Conservation (phyloP, 2,329 filamentous ascomycete species). For the Xylariaceae sp. region DNA sequence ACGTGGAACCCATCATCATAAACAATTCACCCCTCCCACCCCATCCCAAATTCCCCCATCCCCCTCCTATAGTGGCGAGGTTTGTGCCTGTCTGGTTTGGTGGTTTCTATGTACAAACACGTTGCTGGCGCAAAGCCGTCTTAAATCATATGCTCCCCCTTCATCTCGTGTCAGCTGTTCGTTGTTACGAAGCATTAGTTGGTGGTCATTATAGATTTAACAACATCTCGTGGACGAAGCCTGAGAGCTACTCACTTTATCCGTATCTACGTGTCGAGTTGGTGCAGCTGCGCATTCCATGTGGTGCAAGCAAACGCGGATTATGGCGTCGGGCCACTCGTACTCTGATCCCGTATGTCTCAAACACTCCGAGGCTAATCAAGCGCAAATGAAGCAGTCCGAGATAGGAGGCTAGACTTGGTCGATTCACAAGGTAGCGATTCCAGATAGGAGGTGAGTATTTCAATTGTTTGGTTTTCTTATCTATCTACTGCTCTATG, state of each 20-base stretch:
- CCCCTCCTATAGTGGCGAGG: not conserved
- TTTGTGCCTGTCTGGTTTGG: not conserved
- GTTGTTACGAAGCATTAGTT: not conserved
- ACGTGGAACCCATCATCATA: too few species aligned
- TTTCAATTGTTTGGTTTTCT: constrained; percentile 11
- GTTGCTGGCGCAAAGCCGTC: constrained; percentile 2
- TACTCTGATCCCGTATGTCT: not conserved
- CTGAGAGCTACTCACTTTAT: not conserved
- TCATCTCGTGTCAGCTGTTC: not conserved
- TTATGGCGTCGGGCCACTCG: not conserved
- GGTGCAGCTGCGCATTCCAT: not conserved
- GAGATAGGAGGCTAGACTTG: not conserved
- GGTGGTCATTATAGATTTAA: not conserved
- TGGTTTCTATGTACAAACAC: constrained; percentile 11
- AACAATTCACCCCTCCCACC: too few species aligned
- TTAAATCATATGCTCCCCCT: not conserved
- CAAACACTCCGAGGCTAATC: not conserved
- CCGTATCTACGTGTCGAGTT: constrained; percentile 11
- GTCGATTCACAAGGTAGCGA: not conserved
- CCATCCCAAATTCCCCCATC: too few species aligned
- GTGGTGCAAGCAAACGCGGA: not conserved
- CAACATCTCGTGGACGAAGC: not conserved
- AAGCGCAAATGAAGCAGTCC: not conserved
- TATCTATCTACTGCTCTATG: constrained; percentile 7
- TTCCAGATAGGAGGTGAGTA: not conserved